Conservation (phyloP, 1,284 basidiomycete genomes). For the Inonotus obliquus region DNA sequence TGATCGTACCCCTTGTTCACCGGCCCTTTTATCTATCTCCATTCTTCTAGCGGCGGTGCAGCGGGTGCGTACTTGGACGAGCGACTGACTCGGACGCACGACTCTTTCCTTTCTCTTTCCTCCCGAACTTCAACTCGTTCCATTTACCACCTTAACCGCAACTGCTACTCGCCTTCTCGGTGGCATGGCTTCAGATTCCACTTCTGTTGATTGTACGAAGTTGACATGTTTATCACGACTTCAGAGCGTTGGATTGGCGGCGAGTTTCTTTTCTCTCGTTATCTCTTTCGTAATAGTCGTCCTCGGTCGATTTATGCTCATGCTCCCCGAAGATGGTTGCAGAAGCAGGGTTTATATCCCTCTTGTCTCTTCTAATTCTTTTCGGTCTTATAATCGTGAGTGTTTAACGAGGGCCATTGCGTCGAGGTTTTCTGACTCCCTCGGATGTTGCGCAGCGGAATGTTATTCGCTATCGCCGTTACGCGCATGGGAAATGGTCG, state of each 20-base stretch:
- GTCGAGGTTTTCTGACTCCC: background rate
- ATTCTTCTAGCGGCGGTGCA: no score
- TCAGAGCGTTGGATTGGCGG: constrained; percentile 27
- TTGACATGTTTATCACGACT: constrained; percentile 25
- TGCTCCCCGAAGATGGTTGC: constrained; percentile 23
- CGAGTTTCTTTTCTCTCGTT: constrained; percentile 20
- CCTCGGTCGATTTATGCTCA: background rate
- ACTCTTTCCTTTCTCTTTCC: no score
- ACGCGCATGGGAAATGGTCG: constrained; percentile 24
- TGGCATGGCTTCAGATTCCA: background rate
- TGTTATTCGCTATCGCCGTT: constrained; percentile 24
- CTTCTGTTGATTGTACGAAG: background rate
- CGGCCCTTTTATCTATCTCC: no score
- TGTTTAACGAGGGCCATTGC: background rate
- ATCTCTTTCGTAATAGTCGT: background rate
- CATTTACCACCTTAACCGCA: background rate
- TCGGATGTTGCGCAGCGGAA: constrained; percentile 23
- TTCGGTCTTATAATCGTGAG: constrained; percentile 28
- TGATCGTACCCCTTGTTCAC: no score
- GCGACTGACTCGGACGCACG: no score
- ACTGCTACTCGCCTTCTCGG: background rate
- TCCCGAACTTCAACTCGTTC: no score
- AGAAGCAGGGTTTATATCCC: constrained; percentile 28
- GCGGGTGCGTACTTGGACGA: no score
- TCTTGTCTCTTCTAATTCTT: constrained; percentile 26